Base-by-base conservation (phyloP, 495 filamentous ascomycete species). In the Penicillium arizonense region DNA sequence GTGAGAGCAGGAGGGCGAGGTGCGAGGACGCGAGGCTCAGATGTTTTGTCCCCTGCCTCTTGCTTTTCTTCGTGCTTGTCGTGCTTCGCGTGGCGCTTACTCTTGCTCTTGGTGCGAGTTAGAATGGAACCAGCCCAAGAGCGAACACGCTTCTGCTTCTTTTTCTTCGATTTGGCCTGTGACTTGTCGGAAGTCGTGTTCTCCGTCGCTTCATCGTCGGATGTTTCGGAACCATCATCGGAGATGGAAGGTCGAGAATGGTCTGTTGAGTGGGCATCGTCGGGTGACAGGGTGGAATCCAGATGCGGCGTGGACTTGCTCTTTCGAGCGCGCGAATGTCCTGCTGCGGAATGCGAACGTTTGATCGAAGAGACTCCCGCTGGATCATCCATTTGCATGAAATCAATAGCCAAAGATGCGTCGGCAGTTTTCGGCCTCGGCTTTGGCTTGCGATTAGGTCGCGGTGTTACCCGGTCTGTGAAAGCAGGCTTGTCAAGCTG, bases 101-200 rank as follows among this genome's bases (percentile, higher is more conserved):
- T 72, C 61, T 90, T 91, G 26, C 87, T 78, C 61, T 89, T 90
- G 12, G 84, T 77, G 23, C 61, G 63, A 16, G 86, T 83, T 33
- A 94, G 66, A 53, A 94, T 86, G 16, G 87, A 82, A 23, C 86
- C 87, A 33, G 89, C 88, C 88, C 89, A 93, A 2, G 83, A 82
- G 55, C 86, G 89, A 47, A 91, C 88, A 67, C 85, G 90, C 64
- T 89, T 89, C 57, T 88, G 82, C 62, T 84, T 87, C 67, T 89
- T 88, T 64, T 88, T 88, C 63, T 88, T 91, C 9, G 69, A 62
- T 47, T 75, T 78, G 1, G 66, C 54, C 8, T 42, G 43, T 8
- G 61, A 60, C 50, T 72, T 73, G 35, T 64, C 55, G 8, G 62
- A 46, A 8, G 40, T 26, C 28, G 59, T 57, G 4, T 24, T 59